Base-by-base conservation (phyloP, 805 yeast genomes). In the Saccharomycopsis vini region DNA sequence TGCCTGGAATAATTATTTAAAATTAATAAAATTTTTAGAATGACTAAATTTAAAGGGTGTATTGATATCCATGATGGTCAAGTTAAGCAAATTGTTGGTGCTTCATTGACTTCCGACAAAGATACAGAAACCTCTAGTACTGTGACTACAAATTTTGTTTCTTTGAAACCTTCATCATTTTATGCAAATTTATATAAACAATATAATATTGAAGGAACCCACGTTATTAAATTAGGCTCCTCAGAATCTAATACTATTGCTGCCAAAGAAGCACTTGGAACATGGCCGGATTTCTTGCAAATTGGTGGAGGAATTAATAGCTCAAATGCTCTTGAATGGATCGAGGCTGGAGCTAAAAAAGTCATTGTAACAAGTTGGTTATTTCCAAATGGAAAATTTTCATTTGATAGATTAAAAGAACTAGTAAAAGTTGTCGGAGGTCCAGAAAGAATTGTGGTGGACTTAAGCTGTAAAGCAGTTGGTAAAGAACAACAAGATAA, bases 11-110 rank as follows among this genome's bases (percentile, higher is more conserved):
- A n/a, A n/a, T n/a, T n/a, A n/a, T n/a, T n/a, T n/a, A n/a, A n/a
- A n/a, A n/a, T n/a, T n/a, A n/a, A n/a, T n/a, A 16, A 16, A 16
- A 30, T 19, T 26, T n/a, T n/a, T n/a, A n/a, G n/a, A n/a, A 88
- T 89, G 96, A 89, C 96, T 0, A 71, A 72, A 42, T 92, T 86
- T 63, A 75, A 89, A 55, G 97, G 97, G 1, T 92, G 99, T 57
- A 90, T 92, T 31, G 98, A 92, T 59, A 79, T 92, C 46, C 99
- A 92, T 61, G 74, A 82, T 5, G 98, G 98, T 2, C 81, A 85
- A 53, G 98, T 92, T 49, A 92, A 92, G 57, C 98, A 92, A 60
- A 92, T 92, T 43, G 97, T 92, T 1, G 99, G 98, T 5, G 95
- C 96, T 0, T 83, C 96, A 0, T 67, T 92, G 18, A 68, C 72